Evolutionary conservation across 805 yeast genomes (phyloP).

Genomic region (Suhomyces xylopsoci): DNA sequence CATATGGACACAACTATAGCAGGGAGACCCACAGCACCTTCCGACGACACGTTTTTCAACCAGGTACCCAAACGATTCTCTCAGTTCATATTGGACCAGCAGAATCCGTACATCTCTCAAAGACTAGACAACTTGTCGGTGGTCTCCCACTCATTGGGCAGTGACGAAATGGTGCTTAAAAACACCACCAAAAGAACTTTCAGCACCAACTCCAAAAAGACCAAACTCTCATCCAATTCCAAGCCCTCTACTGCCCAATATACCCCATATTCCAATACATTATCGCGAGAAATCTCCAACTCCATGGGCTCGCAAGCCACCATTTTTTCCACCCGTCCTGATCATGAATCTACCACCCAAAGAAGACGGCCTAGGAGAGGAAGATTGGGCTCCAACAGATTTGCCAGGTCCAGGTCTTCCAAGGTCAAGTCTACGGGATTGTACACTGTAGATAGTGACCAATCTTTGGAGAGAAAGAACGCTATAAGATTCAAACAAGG

Average conservation of each 20-base stretch:
- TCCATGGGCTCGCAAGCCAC: slow-evolving; percentile 45
- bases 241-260: slow-evolving; percentile 3
- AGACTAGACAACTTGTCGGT: slow-evolving; percentile 19
- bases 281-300: slow-evolving; percentile 28
- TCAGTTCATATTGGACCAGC: slow-evolving; percentile 37
- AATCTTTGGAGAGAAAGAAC: slow-evolving; percentile 18
- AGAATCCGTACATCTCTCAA: slow-evolving; percentile 18
- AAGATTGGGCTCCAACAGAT: not conserved
- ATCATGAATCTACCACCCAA: slow-evolving; percentile 4
- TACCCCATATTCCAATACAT: slow-evolving; percentile 1
- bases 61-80: slow-evolving; percentile 42
- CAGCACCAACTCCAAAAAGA: slow-evolving; percentile 4
- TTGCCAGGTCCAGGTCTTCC: not conserved
- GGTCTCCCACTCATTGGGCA: slow-evolving; percentile 9
- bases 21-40: no score
- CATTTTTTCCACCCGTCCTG: slow-evolving; percentile 39
- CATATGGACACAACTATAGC: no score
- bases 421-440: not conserved
- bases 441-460: not conserved
- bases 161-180: slow-evolving; percentile 3
- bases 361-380: not conserved
- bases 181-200: not conserved
- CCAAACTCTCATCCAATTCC: slow-evolving; percentile 6
- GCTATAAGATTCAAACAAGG: slow-evolving; percentile 38
- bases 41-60: slow-evolving; percentile 17